Evolutionary conservation across 2,329 filamentous ascomycete species (phyloP).

Genomic region (Pseudophaeomoniella oleicola): DNA sequence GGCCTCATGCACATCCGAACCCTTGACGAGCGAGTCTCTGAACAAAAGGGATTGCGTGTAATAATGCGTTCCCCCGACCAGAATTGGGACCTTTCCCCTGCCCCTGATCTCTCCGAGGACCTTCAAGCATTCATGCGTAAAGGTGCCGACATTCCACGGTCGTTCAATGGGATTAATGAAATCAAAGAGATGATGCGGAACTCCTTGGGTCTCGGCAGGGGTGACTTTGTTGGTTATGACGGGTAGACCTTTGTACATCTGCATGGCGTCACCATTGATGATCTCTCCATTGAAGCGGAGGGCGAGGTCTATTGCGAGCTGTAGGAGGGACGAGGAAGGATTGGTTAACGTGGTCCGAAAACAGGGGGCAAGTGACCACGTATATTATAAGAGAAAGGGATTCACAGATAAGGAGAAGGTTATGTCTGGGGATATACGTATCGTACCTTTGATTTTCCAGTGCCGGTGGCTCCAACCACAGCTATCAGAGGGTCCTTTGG

Average conservation of each 20-base stretch:
- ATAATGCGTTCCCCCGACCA: constrained; percentile 92
- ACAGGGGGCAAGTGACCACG: neutral
- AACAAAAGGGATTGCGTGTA: constrained; percentile 86
- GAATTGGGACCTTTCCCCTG: constrained; percentile 68
- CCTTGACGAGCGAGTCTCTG: constrained; percentile 47
- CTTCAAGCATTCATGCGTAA: constrained; percentile 52
- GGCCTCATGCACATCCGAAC: constrained; percentile 9
- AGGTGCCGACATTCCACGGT: constrained; percentile 71
- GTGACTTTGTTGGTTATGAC: constrained; percentile 94
- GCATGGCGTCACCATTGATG: constrained; percentile 96
- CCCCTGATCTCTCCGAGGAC: constrained; percentile 64
- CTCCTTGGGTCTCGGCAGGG: constrained; percentile 54
- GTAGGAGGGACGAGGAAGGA: no score
- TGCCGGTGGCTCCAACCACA: constrained; percentile 80
- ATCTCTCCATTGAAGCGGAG: constrained; percentile 75
- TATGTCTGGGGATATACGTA: no score
- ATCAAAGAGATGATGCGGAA: constrained; percentile 80
- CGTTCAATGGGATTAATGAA: constrained; percentile 60
- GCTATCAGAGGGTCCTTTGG: constrained; percentile 51
- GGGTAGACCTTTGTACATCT: constrained; percentile 81
- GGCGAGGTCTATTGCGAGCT: constrained; percentile 86
- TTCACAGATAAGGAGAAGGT: no score
- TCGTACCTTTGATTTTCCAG: constrained; percentile 80
- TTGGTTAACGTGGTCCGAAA: constrained; percentile 13
- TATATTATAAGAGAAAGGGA: no score